These are phyloP conservation scores for Stereum hirsutum DNA, from an alignment of 1,284 basidiomycete species.

Conservation along the genomic window DNA sequence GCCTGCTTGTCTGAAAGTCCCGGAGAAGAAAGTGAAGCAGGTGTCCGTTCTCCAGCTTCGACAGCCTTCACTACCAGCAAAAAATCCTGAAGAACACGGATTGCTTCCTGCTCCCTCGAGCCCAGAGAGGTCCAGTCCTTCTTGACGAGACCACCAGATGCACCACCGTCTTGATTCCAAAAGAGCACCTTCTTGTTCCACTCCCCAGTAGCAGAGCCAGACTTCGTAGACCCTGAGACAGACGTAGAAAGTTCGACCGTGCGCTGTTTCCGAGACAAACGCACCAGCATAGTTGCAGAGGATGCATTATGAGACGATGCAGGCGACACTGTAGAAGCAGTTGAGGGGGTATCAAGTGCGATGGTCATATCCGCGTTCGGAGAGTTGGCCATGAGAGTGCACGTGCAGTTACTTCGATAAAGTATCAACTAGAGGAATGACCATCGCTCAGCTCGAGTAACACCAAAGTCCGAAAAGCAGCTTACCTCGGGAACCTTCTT, in stretches of 20 bases:
- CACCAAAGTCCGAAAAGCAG: not conserved
- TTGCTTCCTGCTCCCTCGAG: slow-evolving; percentile 21
- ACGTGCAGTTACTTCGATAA: slow-evolving; percentile 31
- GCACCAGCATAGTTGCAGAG: slow-evolving; percentile 27
- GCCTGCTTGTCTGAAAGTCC: too few species aligned
- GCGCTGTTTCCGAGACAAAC: slow-evolving; percentile 28
- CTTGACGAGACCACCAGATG: slow-evolving; percentile 15
- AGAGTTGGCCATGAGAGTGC: slow-evolving; percentile 45
- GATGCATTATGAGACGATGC: not conserved
- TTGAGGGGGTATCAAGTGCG: slow-evolving; percentile 18
- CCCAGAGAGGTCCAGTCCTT: slow-evolving; percentile 24
- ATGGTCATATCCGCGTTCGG: slow-evolving; percentile 42
- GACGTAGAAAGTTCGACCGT: slow-evolving; percentile 32
- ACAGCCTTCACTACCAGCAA: slow-evolving; percentile 26
- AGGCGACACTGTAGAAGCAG: not conserved
- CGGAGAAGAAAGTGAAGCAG: too few species aligned
- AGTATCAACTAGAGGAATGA: slow-evolving; percentile 29
- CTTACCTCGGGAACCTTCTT: slow-evolving; percentile 41
- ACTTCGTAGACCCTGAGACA: slow-evolving; percentile 7
- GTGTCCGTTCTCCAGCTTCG: too few species aligned
- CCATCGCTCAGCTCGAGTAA: not conserved
- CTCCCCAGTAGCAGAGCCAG: slow-evolving; percentile 19
- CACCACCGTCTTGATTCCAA: slow-evolving; percentile 16
- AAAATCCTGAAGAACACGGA: slow-evolving; percentile 23
- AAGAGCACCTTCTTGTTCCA: slow-evolving; percentile 34